These are phyloP conservation scores for Clitocybe nebularis DNA, from an alignment of 1,284 basidiomycete species.

Conservation along the genomic window DNA sequence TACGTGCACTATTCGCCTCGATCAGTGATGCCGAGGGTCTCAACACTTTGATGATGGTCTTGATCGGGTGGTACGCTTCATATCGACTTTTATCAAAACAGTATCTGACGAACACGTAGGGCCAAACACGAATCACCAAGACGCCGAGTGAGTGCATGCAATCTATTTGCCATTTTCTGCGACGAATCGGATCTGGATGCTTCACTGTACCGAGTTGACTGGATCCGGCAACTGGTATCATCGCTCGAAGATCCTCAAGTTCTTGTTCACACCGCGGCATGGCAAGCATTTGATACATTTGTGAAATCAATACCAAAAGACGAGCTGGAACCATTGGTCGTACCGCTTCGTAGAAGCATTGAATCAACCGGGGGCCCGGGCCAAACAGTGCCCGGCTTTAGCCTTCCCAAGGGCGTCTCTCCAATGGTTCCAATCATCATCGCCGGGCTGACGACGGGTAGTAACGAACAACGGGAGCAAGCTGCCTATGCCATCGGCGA, in stretches of 20 bases:
- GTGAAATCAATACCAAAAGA: slow-evolving; percentile 92
- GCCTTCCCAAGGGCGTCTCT: slow-evolving; percentile 85
- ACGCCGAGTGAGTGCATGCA: slow-evolving; percentile 76
- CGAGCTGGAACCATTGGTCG: slow-evolving; percentile 85
- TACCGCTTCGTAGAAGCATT: slow-evolving; percentile 85
- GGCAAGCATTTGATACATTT: slow-evolving; percentile 82
- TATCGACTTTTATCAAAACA: neutral
- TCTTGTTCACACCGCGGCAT: slow-evolving; percentile 79
- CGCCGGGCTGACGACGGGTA: slow-evolving; percentile 80
- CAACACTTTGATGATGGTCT: slow-evolving; percentile 82
- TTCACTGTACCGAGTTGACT: slow-evolving; percentile 86
- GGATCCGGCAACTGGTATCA: slow-evolving; percentile 91
- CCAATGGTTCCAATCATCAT: slow-evolving; percentile 89
- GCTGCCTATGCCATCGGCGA: slow-evolving; percentile 95
- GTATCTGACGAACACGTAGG: too few species aligned
- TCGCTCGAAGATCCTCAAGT: slow-evolving; percentile 79
- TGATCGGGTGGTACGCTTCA: slow-evolving; percentile 88
- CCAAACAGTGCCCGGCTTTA: slow-evolving; percentile 82
- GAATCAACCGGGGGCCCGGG: slow-evolving; percentile 85
- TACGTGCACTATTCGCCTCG: slow-evolving; percentile 71
- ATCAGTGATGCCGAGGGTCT: slow-evolving; percentile 83
- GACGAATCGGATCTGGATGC: slow-evolving; percentile 77
- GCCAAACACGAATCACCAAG: slow-evolving; percentile 69
- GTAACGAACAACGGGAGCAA: slow-evolving; percentile 85
- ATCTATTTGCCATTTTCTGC: slow-evolving; percentile 79